Evolutionary conservation across 2,329 filamentous ascomycete species (phyloP), one percentile per base, ranked within the genome.

Genomic region (Pleomassaria siparia): DNA sequence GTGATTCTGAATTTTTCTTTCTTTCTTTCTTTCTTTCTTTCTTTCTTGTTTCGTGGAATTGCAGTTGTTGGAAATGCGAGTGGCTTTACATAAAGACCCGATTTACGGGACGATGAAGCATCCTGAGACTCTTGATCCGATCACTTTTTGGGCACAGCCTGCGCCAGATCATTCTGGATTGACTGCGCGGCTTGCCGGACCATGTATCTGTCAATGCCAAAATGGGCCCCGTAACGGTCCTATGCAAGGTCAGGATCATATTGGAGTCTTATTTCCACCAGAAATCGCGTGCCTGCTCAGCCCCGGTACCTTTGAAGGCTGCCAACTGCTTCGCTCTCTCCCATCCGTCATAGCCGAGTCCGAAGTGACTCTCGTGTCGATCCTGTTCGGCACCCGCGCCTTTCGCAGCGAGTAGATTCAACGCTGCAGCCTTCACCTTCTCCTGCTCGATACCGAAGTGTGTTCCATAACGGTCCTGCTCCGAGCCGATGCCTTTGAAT

Each of bases 381-480:
- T 61, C 56, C 18, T 63, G 62, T 40, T 64, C 41, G 15, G 56
- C 54, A 8, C 56, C 58, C 20, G 55, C 42, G 5, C 59, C 62
- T 24, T 60, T 58, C 3, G 53, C 53, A 12, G 55, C 45, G 21
- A 59, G 43, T 10, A 69, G 50, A 40, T 54, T 59, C 30, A 53
- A 43, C 4, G 62, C 60, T 1, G 65, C 59, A 4, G 57, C 46
- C 16, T 53, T 51, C 8, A 68, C 64, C 11, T 55, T 58, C 22
- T 65, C 54, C 1, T 59, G 51, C 33, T 64, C 59, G n/a, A 59
- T 47, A 41, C 49, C 49, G 40, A 70, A 70, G 47, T 68, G 61
- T n/a, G 49, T 26, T 20, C 52, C 56, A 40, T 68, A 68, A 18
- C 65, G 55, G 39, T 68, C 65, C 43, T 68, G 64, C 45, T 67